Evolutionary conservation across 2,329 filamentous ascomycete species (phyloP), one percentile per base, ranked within the genome.

Genomic region (Trichoderma sp.): DNA sequence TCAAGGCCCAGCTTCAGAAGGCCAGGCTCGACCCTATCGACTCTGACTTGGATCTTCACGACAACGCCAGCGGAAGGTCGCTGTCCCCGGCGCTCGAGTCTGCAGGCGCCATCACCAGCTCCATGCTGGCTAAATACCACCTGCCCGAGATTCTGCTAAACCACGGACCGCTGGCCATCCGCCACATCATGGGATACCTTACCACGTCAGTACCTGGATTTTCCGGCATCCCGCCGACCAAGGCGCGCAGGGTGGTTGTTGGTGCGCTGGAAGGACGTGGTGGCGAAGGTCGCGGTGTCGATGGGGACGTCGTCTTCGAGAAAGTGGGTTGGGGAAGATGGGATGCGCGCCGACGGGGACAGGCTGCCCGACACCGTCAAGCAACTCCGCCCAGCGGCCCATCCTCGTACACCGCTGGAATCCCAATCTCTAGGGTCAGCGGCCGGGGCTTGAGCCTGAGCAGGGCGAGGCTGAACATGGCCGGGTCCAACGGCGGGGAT

Each of bases 241-340:
- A 98, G 87, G 95, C 97, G 62, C 91, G 97, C 80, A 91, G 96
- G 83, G 87, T 98, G 76, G 95, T 98, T 6, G 96, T 98, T n/a
- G 93, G 93, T 76, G 96, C 95, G 76, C 86, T 98, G 79, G 96
- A 98, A 86, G 93, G 94, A 80, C 93, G 94, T 80, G 89, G 90
- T 79, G 89, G 89, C 77, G 89, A 91, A 78, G 88, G 89, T 76
- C 91, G 91, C 77, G 90, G 90, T 75, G 82, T 89, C 77, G 88
- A 92, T 77, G 92, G 92, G 78, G 92, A 94, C 79, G 92, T 97
- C 80, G 89, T 93, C 82, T 98, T 97, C 82, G 94, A 97, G 84
- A 98, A 98, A 88, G 95, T 98, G 76, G 96, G 96, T 81, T 98
- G 96, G 96, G 97, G 97, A 76, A 92, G 95, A 79, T 99, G 96